Evolutionary conservation across 2,329 filamentous ascomycete genomes (phyloP), one percentile per base, ranked within the genome.

Genomic region (Neopestalotiopsis sp.): DNA sequence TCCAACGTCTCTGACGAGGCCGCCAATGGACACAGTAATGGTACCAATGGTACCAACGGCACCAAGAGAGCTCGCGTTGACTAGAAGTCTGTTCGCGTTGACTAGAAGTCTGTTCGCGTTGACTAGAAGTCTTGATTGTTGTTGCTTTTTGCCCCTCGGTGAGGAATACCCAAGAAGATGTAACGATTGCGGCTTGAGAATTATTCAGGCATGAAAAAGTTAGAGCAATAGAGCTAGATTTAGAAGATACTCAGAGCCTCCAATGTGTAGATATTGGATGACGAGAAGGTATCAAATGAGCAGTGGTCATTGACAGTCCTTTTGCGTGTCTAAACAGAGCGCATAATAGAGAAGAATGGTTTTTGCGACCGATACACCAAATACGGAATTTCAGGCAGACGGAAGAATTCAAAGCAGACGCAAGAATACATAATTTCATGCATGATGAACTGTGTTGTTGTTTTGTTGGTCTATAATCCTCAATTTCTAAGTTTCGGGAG

Each of bases 31-130:
- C 14, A 83, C 40, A 14, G 78, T 76, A 64, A 80, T 75, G 17
- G 76, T 80, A 68, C 83, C 72, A 42, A 84, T 80, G 69, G 86
- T 75, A 38, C 72, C 49, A 76, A 79, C 70, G 38, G 38, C 7
- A 53, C 20, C 53, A 75, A 74, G 71, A 70, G 74, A 67, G 67
- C 67, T 61, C 70, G 73, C 69, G 70, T 74, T 42, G 70, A 73
- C 49, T 75, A 74, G 20, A 49, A n/a, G 6, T 32, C n/a, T 38
- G 24, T 17, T 28, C 30, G 14, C n/a, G 14, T 17, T 49, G 42
- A 49, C 42, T 49, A 49, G 42, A 20, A 53, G 45, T 9, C 9
- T 20, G 24, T 17, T 28, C 30, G 14, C n/a, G 14, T 17, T 49
- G 42, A 49, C 42, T 49, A 49, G 42, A 20, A 53, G 45, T 9